Evolutionary conservation across 2,329 filamentous ascomycete genomes (phyloP).

Genomic region (Sordariomycetes sp.): DNA sequence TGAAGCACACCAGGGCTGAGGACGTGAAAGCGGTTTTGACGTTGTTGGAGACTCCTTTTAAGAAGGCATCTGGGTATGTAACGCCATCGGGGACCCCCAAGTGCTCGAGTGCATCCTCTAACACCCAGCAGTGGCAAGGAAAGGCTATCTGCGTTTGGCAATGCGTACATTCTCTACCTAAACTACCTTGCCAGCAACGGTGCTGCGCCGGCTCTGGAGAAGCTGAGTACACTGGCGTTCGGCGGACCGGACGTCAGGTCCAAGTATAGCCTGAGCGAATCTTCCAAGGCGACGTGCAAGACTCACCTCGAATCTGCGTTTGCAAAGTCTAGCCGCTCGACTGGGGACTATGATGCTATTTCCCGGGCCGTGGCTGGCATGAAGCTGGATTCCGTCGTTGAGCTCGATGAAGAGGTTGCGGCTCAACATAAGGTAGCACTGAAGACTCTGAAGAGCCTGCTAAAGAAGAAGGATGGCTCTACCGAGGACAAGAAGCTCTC

Average conservation of each 20-base stretch:
- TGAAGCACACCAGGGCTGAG: constrained; percentile 46
- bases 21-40: constrained; percentile 44
- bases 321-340: constrained; percentile 41
- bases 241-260: not conserved
- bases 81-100: not conserved
- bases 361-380: constrained; percentile 44
- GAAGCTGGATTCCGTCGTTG: constrained; percentile 37
- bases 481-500: constrained; percentile 26
- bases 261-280: constrained; percentile 30
- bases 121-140: not conserved
- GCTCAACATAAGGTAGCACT: constrained; percentile 25
- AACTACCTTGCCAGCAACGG: constrained; percentile 28
- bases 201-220: constrained; percentile 11
- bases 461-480: constrained; percentile 11
- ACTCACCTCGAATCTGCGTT: constrained; percentile 45
- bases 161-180: constrained; percentile 42
- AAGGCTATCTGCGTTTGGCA: constrained; percentile 8
- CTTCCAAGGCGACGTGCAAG: constrained; percentile 41
- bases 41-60: constrained; percentile 22
- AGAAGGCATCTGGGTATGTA: constrained; percentile 1
- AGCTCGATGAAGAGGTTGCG: constrained; percentile 43
- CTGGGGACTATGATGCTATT: constrained; percentile 39
- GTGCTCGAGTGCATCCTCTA: not conserved
- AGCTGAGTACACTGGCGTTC: constrained; percentile 1
- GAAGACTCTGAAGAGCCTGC: constrained; percentile 30